These are phyloP conservation scores for Xylariaceae sp. DNA, from an alignment of 2,329 filamentous ascomycete genomes.

Conservation along the genomic window DNA sequence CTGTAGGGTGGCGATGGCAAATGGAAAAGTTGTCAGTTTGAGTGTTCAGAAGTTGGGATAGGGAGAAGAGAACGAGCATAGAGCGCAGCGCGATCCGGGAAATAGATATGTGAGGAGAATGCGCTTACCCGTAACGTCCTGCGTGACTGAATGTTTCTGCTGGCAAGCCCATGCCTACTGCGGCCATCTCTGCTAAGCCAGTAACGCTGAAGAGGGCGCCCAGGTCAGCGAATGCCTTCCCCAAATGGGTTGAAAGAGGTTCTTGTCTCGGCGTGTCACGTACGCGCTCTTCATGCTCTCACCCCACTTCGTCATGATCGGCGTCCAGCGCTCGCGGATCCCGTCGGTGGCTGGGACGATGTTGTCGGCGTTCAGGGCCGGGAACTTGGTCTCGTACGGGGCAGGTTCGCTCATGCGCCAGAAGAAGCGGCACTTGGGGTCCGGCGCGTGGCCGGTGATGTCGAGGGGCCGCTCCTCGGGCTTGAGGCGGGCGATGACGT, in stretches of 20 bases:
- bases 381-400: conserved; percentile 51
- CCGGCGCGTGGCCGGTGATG: conserved; percentile 49
- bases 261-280: conserved; percentile 23
- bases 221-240: too few relatives aligned
- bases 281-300: conserved; percentile 55
- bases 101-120: conserved; percentile 2
- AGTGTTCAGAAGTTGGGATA: neutral
- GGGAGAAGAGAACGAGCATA: neutral
- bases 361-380: conserved; percentile 50
- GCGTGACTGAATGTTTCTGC: conserved; percentile 49
- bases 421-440: conserved; percentile 60
- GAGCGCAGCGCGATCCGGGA: too few relatives aligned
- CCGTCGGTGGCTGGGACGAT: conserved; percentile 45
- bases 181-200: conserved; percentile 54
- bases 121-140: conserved; percentile 47
- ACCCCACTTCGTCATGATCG: conserved; percentile 53
- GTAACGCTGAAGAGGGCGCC: conserved; percentile 33
- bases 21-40: neutral
- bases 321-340: conserved; percentile 47
- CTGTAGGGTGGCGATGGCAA: conserved; percentile 27
- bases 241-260: too few relatives aligned
- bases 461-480: conserved; percentile 53
- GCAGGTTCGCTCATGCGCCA: conserved; percentile 53
- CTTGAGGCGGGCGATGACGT: conserved; percentile 49
- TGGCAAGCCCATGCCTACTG: conserved; percentile 50